Evolutionary conservation across 2,329 filamentous ascomycete species (phyloP).

Genomic region (Alternaria sp.): DNA sequence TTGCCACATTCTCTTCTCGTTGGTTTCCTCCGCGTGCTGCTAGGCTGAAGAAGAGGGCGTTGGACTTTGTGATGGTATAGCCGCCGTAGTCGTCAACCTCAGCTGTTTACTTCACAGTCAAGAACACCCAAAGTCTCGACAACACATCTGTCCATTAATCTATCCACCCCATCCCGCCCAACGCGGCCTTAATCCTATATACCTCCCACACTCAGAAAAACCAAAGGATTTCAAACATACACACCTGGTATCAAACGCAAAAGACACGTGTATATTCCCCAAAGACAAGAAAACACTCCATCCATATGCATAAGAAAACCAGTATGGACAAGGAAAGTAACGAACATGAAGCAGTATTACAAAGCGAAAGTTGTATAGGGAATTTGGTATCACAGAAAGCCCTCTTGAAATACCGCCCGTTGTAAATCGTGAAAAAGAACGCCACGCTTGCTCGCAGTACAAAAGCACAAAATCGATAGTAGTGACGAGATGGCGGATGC

Average conservation of each 20-base stretch:
- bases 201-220: neutral
- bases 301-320: constrained; percentile 1
- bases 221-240: neutral
- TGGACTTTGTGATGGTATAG: too few species aligned
- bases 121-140: neutral
- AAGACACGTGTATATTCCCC: constrained; percentile 8
- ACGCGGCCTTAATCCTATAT: neutral
- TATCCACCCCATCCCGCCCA: neutral
- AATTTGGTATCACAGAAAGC: constrained; percentile 7
- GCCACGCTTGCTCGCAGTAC: constrained; percentile 5
- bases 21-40: too few species aligned
- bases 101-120: neutral
- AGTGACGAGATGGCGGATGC: neutral
- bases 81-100: too few species aligned
- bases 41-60: too few species aligned
- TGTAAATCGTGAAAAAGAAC: constrained; percentile 3
- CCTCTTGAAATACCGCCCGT: constrained; percentile 2
- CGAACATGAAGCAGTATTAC: constrained; percentile 2
- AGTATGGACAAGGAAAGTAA: constrained; percentile 4
- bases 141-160: neutral
- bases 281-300: constrained; percentile 5
- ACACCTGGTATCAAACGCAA: constrained; percentile 9
- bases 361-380: constrained; percentile 5
- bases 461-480: neutral
- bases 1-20: too few species aligned